Evolutionary conservation across 441 rosid species (phyloP).

Genomic region (Jatropha multifida): DNA sequence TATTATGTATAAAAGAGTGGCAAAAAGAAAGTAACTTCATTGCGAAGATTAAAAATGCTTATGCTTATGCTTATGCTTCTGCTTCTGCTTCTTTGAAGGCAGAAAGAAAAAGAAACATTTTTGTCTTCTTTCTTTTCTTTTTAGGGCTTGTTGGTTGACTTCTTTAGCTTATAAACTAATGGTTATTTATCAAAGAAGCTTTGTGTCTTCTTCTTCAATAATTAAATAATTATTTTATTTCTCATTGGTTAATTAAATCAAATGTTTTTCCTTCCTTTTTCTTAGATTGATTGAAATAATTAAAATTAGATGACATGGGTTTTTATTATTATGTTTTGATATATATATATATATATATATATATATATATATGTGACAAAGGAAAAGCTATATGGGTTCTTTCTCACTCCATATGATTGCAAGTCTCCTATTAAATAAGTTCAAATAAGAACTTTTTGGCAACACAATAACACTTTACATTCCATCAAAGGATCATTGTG

Average conservation of each 20-base stretch:
- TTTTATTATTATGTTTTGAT: too few relatives aligned
- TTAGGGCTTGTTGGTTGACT: conserved; percentile 29
- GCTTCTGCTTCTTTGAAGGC: background rate
- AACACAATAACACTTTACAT: conserved; percentile 32
- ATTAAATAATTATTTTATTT: background rate
- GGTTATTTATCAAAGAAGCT: conserved; percentile 25
- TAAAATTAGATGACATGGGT: too few relatives aligned
- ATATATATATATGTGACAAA: background rate
- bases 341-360: too few relatives aligned
- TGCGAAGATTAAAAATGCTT: conserved; percentile 26
- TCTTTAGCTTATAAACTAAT: conserved; percentile 8
- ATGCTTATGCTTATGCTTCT: background rate
- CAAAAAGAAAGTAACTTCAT: conserved; percentile 23
- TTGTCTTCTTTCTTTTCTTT: conserved; percentile 14
- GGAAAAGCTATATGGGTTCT: conserved; percentile 25
- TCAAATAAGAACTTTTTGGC: conserved; percentile 43
- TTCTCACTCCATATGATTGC: conserved; percentile 31
- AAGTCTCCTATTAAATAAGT: conserved; percentile 29
- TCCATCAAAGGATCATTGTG: conserved; percentile 35
- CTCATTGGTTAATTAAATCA: background rate
- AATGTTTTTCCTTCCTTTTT: too few relatives aligned
- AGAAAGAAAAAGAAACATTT: background rate
- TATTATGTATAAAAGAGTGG: background rate
- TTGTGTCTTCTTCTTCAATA: conserved; percentile 18
- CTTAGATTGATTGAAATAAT: too few relatives aligned